Base-by-base conservation (phyloP, 2,329 filamentous ascomycete genomes). In the Aspergillus fischeri region DNA sequence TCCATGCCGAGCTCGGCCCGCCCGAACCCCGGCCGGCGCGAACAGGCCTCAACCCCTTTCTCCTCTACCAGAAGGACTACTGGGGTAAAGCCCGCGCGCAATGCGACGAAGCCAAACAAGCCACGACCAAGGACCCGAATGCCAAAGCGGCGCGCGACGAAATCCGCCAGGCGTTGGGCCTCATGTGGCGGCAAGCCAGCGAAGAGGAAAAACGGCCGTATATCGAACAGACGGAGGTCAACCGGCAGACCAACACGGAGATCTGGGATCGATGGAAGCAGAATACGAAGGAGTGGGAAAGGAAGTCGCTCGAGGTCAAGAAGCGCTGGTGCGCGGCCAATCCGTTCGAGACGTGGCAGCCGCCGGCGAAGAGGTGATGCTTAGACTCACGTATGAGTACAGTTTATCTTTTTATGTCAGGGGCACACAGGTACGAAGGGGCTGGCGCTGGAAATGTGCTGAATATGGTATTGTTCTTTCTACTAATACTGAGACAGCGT, bases 141-240 rank as follows among this genome's bases (percentile, higher is more conserved):
- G 86, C 88, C 6, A 95, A 91, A 65, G 83, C 82, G 2, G 77
- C 80, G 2, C 81, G 84, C 45, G 82, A 86, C 66, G 91, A 96
- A 68, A 89, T 97, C 55, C 89, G 94, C 35, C 84, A 87, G 52
- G 91, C 92, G 71, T 85, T 94, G 9, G 92, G 92, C 28, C 88
- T 89, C 69, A 92, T 94, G 87, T 99, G 94, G 94, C 90, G 89
- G 65, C 88, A 90, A 51, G 86, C 90, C 0, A 75, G 81, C 1
- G 80, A 85, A 5, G 89, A 89, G 48, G 83, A 86, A 64, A 90
- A 88, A 68, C 82, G 83, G 69, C 92, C 92, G 0, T 97, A 90
- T 67, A 83, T 92, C 51, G 87, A 91, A 28, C 82, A 87, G 70
- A 90, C 89, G 3, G 81, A 86, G 54, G 81, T 81, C 53, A 88